Percentiles rank a stretch among this genome's conserved stretches.
Conservation (phyloP, 2,329 filamentous ascomycete species). For the Allantophomopsis lycopodina region DNA sequence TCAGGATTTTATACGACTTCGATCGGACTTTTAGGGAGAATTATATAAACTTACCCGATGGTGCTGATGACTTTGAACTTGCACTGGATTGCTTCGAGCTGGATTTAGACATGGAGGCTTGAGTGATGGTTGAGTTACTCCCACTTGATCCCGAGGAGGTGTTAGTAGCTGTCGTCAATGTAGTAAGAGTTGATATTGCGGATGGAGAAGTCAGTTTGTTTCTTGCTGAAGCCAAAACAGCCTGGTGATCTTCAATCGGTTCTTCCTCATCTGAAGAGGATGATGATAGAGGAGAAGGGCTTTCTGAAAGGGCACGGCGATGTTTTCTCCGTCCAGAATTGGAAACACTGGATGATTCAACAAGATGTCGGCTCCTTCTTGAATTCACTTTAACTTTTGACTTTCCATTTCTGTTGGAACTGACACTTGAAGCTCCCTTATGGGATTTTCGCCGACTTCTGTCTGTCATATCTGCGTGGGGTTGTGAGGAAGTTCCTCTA, state of each 20-base stretch:
- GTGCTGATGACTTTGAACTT: too few species aligned
- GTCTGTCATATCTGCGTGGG: too few species aligned
- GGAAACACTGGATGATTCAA: conserved; percentile 1
- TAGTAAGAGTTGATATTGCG: conserved; percentile 17
- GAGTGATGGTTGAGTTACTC: conserved; percentile 26
- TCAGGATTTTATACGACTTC: too few species aligned
- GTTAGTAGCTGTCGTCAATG: conserved; percentile 15
- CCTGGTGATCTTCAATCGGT: conserved; percentile 7
- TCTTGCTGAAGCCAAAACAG: conserved; percentile 10
- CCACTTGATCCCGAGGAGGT: conserved; percentile 25
- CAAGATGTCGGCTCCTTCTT: too few species aligned
- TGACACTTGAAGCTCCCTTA: conserved; percentile 5
- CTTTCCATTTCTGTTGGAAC: neutral
- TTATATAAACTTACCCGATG: too few species aligned
- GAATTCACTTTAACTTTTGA: too few species aligned
- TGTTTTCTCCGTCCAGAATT: conserved; percentile 7
- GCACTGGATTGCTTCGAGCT: neutral
- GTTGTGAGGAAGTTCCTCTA: conserved; percentile 3
- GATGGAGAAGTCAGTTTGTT: conserved; percentile 18
- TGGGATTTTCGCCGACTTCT: conserved; percentile 3
- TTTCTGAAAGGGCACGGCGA: conserved; percentile 7
- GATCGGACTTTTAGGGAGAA: too few species aligned
- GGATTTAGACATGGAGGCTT: conserved; percentile 13
- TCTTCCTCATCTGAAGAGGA: conserved; percentile 9
- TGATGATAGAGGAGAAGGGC: conserved; percentile 3